Evolutionary conservation across 352 stramenopile genomes (phyloP), one percentile per base, ranked within the genome.

Genomic region (Pythium diclinum): DNA sequence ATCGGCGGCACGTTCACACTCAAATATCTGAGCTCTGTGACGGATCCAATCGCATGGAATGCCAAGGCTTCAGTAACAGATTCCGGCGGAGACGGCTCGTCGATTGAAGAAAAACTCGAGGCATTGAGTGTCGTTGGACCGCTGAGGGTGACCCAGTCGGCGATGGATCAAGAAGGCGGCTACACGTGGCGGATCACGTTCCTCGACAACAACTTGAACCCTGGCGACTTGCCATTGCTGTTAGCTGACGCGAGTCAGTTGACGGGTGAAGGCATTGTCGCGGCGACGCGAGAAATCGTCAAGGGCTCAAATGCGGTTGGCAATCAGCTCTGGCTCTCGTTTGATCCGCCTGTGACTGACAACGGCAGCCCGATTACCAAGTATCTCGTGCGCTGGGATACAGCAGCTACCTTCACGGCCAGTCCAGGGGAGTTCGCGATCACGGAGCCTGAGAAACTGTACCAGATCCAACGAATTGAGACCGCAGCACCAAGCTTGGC

Each of bases 251-350:
- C 58, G 0, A 73, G 57, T 11, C 16, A 28, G 4, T 46, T 93
- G 0, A 78, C 67, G 0, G 85, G 82, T 16, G 65, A 76, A 13
- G 77, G 78, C 0, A 67, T 78, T 16, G 67, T 91, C 0, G 75
- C 75, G 1, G 76, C 74, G 36, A 80, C 72, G 10, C 66, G 69
- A 6, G 82, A 91, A 52, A n/a, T 90, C 1, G 59, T 51, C 0
- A 91, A 90, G 54, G 85, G 85, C 3, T 91, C 85, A 0, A 88
- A 87, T 30, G 83, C 83, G 3, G 79, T 89, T 0, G 85, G 83
- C 0, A 72, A 89, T 36, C 81, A 88, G 61, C 69, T 94, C 10
- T 92, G 83, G 83, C 57, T 94, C 1, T 94, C 81, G 1, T 94
- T 89, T 36, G 77, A 91, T 32, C 79, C 82, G 14, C 82, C 85